Percentiles rank a stretch among this genome's conserved stretches.
These are phyloP conservation scores for Dactylonectria macrodidyma DNA, from an alignment of 2,329 filamentous ascomycete genomes.

Conservation along the genomic window DNA sequence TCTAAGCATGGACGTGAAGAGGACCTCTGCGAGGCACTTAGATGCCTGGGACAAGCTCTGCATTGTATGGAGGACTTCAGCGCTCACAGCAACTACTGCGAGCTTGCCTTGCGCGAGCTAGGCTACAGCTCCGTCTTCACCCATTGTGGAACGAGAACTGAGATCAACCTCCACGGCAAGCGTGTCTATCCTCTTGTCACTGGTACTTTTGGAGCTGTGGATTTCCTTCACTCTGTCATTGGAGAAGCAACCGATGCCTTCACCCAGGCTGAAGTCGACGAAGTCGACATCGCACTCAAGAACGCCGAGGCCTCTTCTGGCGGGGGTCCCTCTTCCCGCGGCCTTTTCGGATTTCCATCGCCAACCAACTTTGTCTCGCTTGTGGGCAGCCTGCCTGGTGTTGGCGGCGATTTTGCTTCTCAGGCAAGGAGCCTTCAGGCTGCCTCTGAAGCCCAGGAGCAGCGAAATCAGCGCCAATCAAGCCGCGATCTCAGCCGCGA, in stretches of 20 bases:
- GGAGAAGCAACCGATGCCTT: slow-evolving; percentile 88
- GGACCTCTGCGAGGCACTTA: slow-evolving; percentile 84
- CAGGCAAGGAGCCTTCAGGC: slow-evolving; percentile 76
- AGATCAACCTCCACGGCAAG: slow-evolving; percentile 75
- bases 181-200: slow-evolving; percentile 83
- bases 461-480: slow-evolving; percentile 62
- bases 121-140: slow-evolving; percentile 86
- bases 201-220: slow-evolving; percentile 82
- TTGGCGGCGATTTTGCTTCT: slow-evolving; percentile 75
- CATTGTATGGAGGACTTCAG: slow-evolving; percentile 86
- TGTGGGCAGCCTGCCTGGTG: slow-evolving; percentile 81
- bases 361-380: slow-evolving; percentile 77
- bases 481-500: slow-evolving; percentile 56
- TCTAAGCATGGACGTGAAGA: slow-evolving; percentile 76
- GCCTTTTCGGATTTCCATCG: slow-evolving; percentile 58
- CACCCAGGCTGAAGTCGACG: slow-evolving; percentile 86
- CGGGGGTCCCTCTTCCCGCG: slow-evolving; percentile 56
- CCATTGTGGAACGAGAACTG: slow-evolving; percentile 77
- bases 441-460: slow-evolving; percentile 74
- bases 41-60: slow-evolving; percentile 82
- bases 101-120: slow-evolving; percentile 82
- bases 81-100: slow-evolving; percentile 88
- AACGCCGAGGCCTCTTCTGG: slow-evolving; percentile 71
- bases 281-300: slow-evolving; percentile 82
- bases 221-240: slow-evolving; percentile 85